phyloP scores from a whole-genome alignment of 768 basidiomycete genomes.

The Mycena sanguinolenta region DNA sequence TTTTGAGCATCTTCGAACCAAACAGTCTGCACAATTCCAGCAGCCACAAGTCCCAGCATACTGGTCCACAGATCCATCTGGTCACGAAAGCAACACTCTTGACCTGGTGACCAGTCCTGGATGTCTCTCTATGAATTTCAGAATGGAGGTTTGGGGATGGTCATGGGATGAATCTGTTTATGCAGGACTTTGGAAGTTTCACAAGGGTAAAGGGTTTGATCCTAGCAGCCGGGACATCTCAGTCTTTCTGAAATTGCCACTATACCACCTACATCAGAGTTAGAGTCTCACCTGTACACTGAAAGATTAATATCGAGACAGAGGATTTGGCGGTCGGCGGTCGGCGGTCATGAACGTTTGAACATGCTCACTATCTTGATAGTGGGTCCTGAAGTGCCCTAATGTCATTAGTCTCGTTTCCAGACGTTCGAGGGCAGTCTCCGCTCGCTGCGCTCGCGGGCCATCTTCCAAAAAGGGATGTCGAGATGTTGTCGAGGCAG shows the following conservation, averaged over 20 bases:
- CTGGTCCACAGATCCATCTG: constrained; percentile 1
- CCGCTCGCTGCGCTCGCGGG: too few relatives aligned
- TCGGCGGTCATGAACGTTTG: too few relatives aligned
- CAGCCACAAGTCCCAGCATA: not conserved
- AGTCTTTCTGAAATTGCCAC: not conserved
- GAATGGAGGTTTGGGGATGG: constrained; percentile 6
- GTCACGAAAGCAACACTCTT: not conserved
- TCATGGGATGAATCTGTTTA: not conserved
- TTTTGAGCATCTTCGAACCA: not conserved
- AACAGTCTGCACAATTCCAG: not conserved
- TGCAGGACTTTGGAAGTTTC: not conserved
- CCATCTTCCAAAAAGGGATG: too few relatives aligned
- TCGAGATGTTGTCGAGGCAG: too few relatives aligned
- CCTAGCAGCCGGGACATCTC: not conserved
- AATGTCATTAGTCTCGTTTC: too few relatives aligned
- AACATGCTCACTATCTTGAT: too few relatives aligned
- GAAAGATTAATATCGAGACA: too few relatives aligned
- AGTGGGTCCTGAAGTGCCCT: too few relatives aligned
- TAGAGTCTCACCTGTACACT: too few relatives aligned
- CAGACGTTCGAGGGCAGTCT: too few relatives aligned
- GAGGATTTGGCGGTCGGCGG: too few relatives aligned
- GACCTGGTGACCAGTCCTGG: not conserved
- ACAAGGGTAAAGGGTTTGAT: not conserved
- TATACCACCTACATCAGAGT: not conserved
- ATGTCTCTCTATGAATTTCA: not conserved